Percentiles rank a stretch among this genome's conserved stretches.
These are phyloP conservation scores for Talaromyces sp. DNA, from an alignment of 2,329 filamentous ascomycete species.

Conservation along the genomic window DNA sequence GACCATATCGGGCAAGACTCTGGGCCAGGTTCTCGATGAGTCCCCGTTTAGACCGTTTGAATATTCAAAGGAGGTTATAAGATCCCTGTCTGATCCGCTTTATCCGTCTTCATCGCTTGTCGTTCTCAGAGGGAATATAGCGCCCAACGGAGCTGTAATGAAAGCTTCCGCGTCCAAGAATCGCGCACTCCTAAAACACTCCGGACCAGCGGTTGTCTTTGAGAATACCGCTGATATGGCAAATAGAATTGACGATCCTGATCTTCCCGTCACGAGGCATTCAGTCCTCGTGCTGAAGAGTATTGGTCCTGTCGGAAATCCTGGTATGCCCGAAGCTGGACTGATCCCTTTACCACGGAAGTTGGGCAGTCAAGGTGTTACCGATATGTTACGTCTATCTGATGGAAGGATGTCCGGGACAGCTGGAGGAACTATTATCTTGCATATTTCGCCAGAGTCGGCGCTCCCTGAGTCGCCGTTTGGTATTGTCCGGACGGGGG, in stretches of 20 bases:
- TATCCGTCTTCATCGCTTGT: conserved; percentile 44
- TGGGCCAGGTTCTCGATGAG: conserved; percentile 43
- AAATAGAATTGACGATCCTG: conserved; percentile 42
- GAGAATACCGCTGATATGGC: conserved; percentile 45
- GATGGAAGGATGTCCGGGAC: conserved; percentile 55
- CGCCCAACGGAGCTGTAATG: conserved; percentile 46
- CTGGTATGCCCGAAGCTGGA: conserved; percentile 51
- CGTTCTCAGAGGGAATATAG: conserved; percentile 45
- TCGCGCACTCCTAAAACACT: conserved; percentile 40
- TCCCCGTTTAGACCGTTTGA: conserved; percentile 40
- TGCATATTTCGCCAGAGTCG: conserved; percentile 52
- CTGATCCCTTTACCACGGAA: conserved; percentile 50
- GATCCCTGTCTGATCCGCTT: conserved; percentile 42
- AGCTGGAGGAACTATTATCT: conserved; percentile 50
- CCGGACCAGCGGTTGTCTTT: conserved; percentile 46
- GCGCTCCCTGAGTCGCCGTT: conserved; percentile 45
- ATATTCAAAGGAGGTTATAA: conserved; percentile 41
- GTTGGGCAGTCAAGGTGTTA: conserved; percentile 43
- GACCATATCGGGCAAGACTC: conserved; percentile 45
- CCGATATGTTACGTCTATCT: conserved; percentile 50
- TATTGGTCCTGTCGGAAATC: conserved; percentile 49
- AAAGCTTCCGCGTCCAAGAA: conserved; percentile 50
- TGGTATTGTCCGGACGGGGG: conserved; percentile 46
- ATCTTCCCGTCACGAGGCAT: conserved; percentile 40
- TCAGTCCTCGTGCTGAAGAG: conserved; percentile 47